phyloP scores from a whole-genome alignment of 2,329 filamentous ascomycete species.

The Colletotrichum gloeosporioides region DNA sequence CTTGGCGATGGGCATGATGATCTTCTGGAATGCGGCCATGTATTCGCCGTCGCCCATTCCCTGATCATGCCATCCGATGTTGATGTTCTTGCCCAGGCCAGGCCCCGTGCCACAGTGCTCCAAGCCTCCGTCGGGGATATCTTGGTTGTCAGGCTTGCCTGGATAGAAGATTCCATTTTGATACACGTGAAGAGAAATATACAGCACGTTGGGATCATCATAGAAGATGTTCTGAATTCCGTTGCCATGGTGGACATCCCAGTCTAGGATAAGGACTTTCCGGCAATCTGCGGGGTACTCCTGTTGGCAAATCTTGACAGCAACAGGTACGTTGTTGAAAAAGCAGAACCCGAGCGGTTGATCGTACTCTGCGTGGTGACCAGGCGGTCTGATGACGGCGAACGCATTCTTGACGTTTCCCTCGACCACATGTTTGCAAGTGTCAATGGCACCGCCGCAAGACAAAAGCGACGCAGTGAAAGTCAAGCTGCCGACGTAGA shows the following conservation, averaged over 20 bases:
- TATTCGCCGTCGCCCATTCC: constrained; percentile 97
- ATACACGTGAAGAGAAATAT: constrained; percentile 94
- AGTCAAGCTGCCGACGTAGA: constrained; percentile 84
- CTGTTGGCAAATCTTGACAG: constrained; percentile 83
- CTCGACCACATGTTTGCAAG: constrained; percentile 86
- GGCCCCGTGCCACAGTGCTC: constrained; percentile 62
- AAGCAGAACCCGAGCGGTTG: constrained; percentile 93
- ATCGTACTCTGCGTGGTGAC: constrained; percentile 90
- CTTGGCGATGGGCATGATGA: constrained; percentile 93
- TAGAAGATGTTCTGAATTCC: constrained; percentile 98
- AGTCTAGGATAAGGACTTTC: constrained; percentile 92
- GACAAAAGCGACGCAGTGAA: constrained; percentile 83
- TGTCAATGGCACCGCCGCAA: constrained; percentile 93
- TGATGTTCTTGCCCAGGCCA: constrained; percentile 68
- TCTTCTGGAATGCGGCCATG: constrained; percentile 92
- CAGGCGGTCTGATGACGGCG: constrained; percentile 91
- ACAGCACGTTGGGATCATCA: constrained; percentile 90
- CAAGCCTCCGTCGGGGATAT: constrained; percentile 65
- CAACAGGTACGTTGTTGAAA: constrained; percentile 97
- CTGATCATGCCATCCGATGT: constrained; percentile 71
- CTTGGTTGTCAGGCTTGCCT: constrained; percentile 61
- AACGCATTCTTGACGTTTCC: constrained; percentile 92
- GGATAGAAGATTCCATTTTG: constrained; percentile 87
- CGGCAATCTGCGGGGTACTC: constrained; percentile 82
- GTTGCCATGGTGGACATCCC: constrained; percentile 85